Evolutionary conservation across 148 eudicot genomes (phyloP).

Genomic region (Heliosperma pusillum): DNA sequence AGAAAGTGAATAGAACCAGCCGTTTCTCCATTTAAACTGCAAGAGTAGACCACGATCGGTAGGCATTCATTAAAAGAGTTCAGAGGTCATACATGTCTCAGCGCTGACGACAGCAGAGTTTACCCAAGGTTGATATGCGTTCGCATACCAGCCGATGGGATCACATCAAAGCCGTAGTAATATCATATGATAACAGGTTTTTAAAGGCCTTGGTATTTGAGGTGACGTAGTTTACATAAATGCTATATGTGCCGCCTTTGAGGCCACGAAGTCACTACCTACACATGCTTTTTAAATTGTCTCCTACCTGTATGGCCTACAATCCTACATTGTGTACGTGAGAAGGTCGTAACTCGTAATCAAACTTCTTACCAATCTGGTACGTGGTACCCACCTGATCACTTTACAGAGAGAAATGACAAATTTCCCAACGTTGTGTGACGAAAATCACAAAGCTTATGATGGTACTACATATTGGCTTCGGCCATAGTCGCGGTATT

Average conservation of each 20-base stretch:
- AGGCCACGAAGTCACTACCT: too few species aligned
- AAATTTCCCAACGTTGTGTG: neutral
- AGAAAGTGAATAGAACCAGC: conserved; percentile 93
- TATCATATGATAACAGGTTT: neutral
- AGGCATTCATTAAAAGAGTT: neutral
- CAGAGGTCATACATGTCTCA: neutral
- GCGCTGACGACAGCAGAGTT: neutral
- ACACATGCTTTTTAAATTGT: too few species aligned
- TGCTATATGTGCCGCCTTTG: too few species aligned
- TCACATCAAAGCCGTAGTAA: neutral
- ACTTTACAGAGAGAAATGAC: neutral
- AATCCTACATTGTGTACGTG: too few species aligned
- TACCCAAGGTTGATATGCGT: too few species aligned
- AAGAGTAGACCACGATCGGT: conserved; percentile 12
- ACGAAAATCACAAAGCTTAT: neutral
- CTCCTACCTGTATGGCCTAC: too few species aligned
- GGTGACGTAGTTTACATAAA: too few species aligned
- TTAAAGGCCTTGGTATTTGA: too few species aligned
- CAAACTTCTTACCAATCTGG: too few species aligned
- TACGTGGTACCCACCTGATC: neutral
- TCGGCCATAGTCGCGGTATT: neutral
- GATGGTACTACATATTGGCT: neutral
- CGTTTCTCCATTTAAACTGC: conserved; percentile 99
- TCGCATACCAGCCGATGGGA: neutral
- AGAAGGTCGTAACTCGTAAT: too few species aligned